phyloP scores from a whole-genome alignment of 2,329 filamentous ascomycete genomes.

The Aspergillus intermedius region DNA sequence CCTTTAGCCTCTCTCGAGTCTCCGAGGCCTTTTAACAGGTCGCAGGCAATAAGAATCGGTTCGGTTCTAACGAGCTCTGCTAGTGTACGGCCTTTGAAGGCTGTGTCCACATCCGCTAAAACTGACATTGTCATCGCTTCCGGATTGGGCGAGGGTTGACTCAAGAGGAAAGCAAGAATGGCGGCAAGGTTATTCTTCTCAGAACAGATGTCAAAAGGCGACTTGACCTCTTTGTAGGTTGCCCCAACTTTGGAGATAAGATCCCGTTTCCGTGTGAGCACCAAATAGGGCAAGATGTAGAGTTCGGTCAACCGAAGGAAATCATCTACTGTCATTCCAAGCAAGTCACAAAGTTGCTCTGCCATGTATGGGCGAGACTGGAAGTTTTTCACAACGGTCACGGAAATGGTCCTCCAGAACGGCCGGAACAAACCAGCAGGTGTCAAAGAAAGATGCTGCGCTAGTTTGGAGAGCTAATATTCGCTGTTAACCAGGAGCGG shows the following conservation, averaged over 20 bases:
- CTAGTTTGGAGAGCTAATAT: constrained; percentile 61
- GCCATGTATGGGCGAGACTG: constrained; percentile 73
- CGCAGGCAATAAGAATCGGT: constrained; percentile 67
- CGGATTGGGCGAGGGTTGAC: constrained; percentile 56
- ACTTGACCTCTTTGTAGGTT: constrained; percentile 49
- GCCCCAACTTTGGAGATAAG: constrained; percentile 75
- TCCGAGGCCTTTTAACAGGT: constrained; percentile 72
- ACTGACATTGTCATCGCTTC: constrained; percentile 63
- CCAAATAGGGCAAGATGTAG: constrained; percentile 78
- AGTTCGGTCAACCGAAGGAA: constrained; percentile 71
- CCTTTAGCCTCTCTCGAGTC: constrained; percentile 54
- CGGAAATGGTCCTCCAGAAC: constrained; percentile 82
- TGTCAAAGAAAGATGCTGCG: constrained; percentile 56
- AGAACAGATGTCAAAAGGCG: constrained; percentile 56
- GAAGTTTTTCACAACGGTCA: constrained; percentile 76
- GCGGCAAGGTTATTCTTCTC: constrained; percentile 54
- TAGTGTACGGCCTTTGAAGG: constrained; percentile 62
- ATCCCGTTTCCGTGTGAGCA: constrained; percentile 69
- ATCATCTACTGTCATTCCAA: constrained; percentile 67
- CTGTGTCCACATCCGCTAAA: constrained; percentile 61
- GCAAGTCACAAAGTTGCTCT: constrained; percentile 70
- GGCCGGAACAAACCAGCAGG: constrained; percentile 68
- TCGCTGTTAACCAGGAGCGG: background rate
- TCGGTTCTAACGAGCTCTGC: constrained; percentile 66
- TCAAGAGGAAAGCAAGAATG: constrained; percentile 53